Evolutionary conservation across 2,329 filamentous ascomycete species (phyloP), one percentile per base, ranked within the genome.

Genomic region (Botrytis sinoallii): DNA sequence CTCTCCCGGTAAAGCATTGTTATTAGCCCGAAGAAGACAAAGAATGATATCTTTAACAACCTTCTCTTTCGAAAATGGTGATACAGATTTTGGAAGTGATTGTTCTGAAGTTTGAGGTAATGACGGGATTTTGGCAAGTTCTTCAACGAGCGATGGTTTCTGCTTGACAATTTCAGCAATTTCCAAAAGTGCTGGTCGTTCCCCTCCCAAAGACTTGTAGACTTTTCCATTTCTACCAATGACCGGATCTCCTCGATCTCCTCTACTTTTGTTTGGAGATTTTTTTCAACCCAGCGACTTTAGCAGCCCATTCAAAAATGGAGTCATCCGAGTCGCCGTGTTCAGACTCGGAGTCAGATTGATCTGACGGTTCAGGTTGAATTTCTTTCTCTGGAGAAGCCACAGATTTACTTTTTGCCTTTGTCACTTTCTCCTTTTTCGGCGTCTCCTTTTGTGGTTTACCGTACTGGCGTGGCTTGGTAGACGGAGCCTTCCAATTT

Each of bases 1-100:
- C 25, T 79, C 77, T 12, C 77, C 79, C 7, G 80, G 79, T 60
- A 82, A 80, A 9, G 79, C 66, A 9, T 78, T 76, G 1, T 75
- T 73, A 52, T 80, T 80, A 8, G 63, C 74, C 22, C 70, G 60
- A 16, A 80, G 70, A 18, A 80, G 57, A 29, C 75, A 44, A 18
- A 78, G 60, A 14, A 79, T 64, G 3, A 78, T 72, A 18, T 75
- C 71, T 52, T 77, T 72, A 10, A 76, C 75, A 32, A 72, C 46
- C 4, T 74, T 22, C 18, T 73, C 70, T 25, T 46, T 74, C 22
- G 73, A 35, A 8, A 66, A 55, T n/a, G 32, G 29, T 25, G 52
- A 61, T 52, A 61, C 40, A 42, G 25, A 44, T 63, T 48, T 14
- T 10, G 66, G 66, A 12, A 69, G 65, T 32, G 46, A 25, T 20